Conservation (phyloP, 2,329 filamentous ascomycete genomes). For the Niveomyces coronatus region DNA sequence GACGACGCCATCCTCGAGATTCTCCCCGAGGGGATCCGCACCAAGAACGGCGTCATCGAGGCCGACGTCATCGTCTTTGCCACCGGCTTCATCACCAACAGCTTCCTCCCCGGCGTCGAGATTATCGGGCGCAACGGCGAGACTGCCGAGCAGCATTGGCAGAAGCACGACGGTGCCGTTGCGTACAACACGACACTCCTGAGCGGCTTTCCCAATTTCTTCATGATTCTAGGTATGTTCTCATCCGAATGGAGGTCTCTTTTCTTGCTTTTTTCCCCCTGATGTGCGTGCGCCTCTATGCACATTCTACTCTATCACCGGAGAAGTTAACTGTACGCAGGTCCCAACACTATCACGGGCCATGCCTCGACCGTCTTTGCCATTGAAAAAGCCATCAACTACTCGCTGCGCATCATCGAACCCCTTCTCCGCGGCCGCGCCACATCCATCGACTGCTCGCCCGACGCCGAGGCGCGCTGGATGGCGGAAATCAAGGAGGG, state of each 20-base stretch:
- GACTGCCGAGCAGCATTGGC: constrained; percentile 45
- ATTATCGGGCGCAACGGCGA: constrained; percentile 40
- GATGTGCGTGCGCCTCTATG: neutral
- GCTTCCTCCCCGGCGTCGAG: constrained; percentile 42
- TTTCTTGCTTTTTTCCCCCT: neutral
- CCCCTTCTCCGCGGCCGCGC: constrained; percentile 28
- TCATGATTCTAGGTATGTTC: constrained; percentile 43
- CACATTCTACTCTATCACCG: no score
- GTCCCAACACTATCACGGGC: constrained; percentile 53
- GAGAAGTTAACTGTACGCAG: constrained; percentile 12
- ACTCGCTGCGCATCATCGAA: constrained; percentile 47
- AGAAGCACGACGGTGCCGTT: constrained; percentile 45
- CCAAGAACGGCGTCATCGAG: constrained; percentile 28
- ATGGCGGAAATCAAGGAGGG: constrained; percentile 21
- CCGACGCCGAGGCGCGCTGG: constrained; percentile 24
- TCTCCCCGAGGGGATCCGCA: constrained; percentile 28
- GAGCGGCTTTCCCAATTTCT: constrained; percentile 55
- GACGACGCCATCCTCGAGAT: constrained; percentile 39
- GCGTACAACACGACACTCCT: constrained; percentile 50
- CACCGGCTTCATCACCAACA: constrained; percentile 48
- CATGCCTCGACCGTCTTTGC: constrained; percentile 51
- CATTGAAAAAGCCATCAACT: constrained; percentile 51
- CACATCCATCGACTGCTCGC: constrained; percentile 22
- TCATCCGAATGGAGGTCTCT: neutral
- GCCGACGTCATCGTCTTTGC: constrained; percentile 53